Conservation (phyloP, 202 grass and related monocot genomes). For the Dendrocalamus latiflorus region DNA sequence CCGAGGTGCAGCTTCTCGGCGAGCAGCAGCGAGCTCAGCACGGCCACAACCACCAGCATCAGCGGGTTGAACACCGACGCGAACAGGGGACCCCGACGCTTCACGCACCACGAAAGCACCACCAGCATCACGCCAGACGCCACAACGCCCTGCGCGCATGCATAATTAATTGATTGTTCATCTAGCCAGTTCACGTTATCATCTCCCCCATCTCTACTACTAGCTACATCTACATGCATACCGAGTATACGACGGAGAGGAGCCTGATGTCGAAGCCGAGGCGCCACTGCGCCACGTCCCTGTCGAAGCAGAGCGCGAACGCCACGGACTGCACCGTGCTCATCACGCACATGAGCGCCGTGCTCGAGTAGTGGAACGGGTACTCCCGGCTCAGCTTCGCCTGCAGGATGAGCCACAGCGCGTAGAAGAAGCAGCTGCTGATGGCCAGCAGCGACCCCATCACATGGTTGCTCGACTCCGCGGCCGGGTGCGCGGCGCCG, state of each 20-base stretch:
- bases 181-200: not conserved
- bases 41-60: conserved; percentile 61
- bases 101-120: conserved; percentile 79
- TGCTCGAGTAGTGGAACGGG: conserved; percentile 71
- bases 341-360: conserved; percentile 75
- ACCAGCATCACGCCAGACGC: conserved; percentile 62
- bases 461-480: conserved; percentile 1
- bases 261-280: conserved; percentile 50
- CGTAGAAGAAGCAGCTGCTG: conserved; percentile 63
- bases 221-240: not conserved
- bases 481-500: not conserved
- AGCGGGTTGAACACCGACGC: conserved; percentile 88
- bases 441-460: conserved; percentile 51
- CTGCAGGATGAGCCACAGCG: conserved; percentile 74
- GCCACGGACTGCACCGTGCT: conserved; percentile 45
- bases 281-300: conserved; percentile 35
- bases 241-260: conserved; percentile 42
- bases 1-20: conserved; percentile 69
- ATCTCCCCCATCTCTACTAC: not conserved
- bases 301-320: conserved; percentile 47
- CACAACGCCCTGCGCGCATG: conserved; percentile 37
- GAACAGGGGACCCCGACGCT: conserved; percentile 59
- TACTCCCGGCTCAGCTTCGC: conserved; percentile 49
- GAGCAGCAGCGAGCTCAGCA: conserved; percentile 69
- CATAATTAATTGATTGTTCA: no score